Evolutionary conservation across 2,329 filamentous ascomycete genomes (phyloP), one percentile per base, ranked within the genome.

Genomic region (Calonectria henricotiae): DNA sequence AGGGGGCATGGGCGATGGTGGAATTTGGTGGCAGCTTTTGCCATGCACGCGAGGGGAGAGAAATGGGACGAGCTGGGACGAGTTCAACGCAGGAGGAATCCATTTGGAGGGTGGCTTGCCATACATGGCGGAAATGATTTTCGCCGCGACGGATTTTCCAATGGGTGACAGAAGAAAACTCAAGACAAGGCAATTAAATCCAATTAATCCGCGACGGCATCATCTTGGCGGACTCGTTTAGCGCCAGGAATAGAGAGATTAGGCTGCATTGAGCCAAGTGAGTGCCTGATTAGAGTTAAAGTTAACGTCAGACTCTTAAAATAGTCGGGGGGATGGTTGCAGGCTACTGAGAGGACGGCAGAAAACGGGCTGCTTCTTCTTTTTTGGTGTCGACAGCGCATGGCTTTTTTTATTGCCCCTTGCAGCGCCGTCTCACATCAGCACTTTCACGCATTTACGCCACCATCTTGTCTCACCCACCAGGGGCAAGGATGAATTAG

Each of bases 191-290:
- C 20, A 20, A 20, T 20, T 20, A 20, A 20, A 20, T 20, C n/a
- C 51, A 58, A 58, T 58, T 58, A 58, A 58, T 58, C 51, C 39
- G 51, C 51, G 51, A 23, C 51, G 12, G 51, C 51, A 58, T 7
- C n/a, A 39, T 58, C 51, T 58, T 58, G 51, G 51, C 51, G 12
- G 51, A 23, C 51, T 58, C 32, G 51, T 17, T 15, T 58, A 39
- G 51, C 20, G 23, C 20, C 20, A 58, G 32, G 46, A 12, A n/a
- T 4, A 25, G 13, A 4, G 12, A 15, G 5, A 32, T 30, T 58
- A 39, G 51, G 20, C 51, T 3, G 30, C 12, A 23, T 37, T 23
- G 51, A n/a, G 51, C 35, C 6, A 58, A 39, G 32, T 5, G 8
- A 11, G 51, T 39, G 12, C n/a, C 0, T 27, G 7, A 58, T 39